These are phyloP conservation scores for Apiotrichum sp. DNA, from an alignment of 1,284 basidiomycete species.

Conservation along the genomic window DNA sequence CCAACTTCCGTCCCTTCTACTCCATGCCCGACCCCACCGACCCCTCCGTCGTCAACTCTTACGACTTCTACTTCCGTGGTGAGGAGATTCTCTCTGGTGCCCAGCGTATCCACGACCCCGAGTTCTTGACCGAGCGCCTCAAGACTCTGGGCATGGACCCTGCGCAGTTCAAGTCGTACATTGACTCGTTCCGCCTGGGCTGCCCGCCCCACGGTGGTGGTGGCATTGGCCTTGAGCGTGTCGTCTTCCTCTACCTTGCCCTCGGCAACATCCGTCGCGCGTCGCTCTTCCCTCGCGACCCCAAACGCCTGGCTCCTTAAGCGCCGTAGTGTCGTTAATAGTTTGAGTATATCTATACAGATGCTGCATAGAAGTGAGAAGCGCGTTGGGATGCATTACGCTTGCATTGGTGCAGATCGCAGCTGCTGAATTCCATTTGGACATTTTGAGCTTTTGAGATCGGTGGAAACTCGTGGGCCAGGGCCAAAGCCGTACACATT, in stretches of 20 bases:
- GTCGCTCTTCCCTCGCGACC: constrained; percentile 91
- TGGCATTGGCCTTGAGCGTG: constrained; percentile 76
- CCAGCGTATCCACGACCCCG: constrained; percentile 90
- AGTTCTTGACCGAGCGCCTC: constrained; percentile 78
- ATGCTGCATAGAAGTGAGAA: neutral
- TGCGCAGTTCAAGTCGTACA: constrained; percentile 77
- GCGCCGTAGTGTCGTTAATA: neutral
- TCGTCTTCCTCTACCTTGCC: constrained; percentile 79
- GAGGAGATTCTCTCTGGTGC: constrained; percentile 98
- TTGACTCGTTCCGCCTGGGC: constrained; percentile 91
- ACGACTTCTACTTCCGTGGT: constrained; percentile 99
- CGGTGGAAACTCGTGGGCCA: too few relatives aligned
- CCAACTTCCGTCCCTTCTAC: constrained; percentile 71
- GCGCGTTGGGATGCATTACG: neutral
- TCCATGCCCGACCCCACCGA: constrained; percentile 92
- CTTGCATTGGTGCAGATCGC: neutral
- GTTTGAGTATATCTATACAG: neutral
- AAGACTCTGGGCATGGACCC: constrained; percentile 65
- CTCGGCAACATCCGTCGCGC: constrained; percentile 92
- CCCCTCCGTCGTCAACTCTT: constrained; percentile 90
- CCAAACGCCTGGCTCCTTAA: constrained; percentile 52
- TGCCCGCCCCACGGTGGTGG: constrained; percentile 70
- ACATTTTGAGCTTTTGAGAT: too few relatives aligned
- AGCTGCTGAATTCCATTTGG: too few relatives aligned
- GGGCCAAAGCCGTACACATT: too few relatives aligned